A percentile compares a stretch with the other conserved stretches of the same genome.
These are phyloP conservation scores for Macrolepiota fuliginosa DNA, from an alignment of 768 basidiomycete species.

Conservation along the genomic window DNA sequence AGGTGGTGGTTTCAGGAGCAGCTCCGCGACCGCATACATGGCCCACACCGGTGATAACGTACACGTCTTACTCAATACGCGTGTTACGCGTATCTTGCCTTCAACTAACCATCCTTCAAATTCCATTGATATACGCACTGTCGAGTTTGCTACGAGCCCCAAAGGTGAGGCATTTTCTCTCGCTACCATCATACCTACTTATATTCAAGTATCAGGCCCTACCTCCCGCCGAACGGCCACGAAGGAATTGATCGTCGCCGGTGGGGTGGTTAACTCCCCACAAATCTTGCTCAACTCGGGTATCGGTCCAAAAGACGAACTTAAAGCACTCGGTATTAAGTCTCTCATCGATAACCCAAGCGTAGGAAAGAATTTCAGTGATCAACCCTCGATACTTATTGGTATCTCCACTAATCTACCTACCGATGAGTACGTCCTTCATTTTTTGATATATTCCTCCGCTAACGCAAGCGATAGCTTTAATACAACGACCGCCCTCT, in stretches of 20 bases:
- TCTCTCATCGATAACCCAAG: constrained; percentile 16
- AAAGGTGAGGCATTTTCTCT: neutral
- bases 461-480: neutral
- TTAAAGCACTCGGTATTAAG: constrained; percentile 10
- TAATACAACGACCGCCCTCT: neutral
- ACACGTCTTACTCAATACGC: neutral
- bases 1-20: neutral
- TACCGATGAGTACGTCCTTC: neutral
- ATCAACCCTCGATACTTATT: constrained; percentile 6
- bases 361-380: constrained; percentile 18
- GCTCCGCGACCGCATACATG: neutral
- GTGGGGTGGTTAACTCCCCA: constrained; percentile 27
- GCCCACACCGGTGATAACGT: neutral
- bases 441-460: neutral
- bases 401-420: neutral
- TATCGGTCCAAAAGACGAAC: constrained; percentile 18
- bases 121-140: neutral
- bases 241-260: constrained; percentile 29
- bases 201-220: neutral
- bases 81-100: neutral
- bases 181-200: neutral
- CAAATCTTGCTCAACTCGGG: constrained; percentile 21
- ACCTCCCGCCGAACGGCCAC: constrained; percentile 14
- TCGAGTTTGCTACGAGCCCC: neutral
- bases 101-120: neutral